phyloP scores from a whole-genome alignment of 164 flowering plant genomes.

The Annona squamosa region DNA sequence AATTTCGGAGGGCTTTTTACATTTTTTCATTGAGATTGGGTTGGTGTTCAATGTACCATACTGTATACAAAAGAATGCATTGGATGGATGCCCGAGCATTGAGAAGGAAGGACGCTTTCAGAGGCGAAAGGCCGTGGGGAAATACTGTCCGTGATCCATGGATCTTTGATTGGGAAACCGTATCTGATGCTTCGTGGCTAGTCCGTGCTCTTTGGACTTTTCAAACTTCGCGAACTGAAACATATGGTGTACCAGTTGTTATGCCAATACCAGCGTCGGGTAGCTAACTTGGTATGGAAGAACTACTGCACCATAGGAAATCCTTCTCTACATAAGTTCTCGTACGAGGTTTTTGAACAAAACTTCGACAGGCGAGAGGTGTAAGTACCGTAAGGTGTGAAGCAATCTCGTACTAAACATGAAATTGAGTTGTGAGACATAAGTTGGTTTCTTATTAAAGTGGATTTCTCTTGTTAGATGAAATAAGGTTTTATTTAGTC shows the following conservation, averaged over 20 bases:
- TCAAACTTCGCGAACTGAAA: too few species aligned
- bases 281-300: background rate
- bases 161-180: background rate
- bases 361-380: background rate
- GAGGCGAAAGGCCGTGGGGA: background rate
- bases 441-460: too few species aligned
- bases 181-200: background rate
- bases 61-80: too few species aligned
- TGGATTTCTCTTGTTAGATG: too few species aligned
- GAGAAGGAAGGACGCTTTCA: constrained; percentile 2
- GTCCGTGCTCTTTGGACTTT: background rate
- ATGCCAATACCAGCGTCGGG: background rate
- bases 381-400: too few species aligned
- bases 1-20: too few species aligned
- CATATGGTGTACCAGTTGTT: background rate
- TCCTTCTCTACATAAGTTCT: background rate
- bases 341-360: background rate
- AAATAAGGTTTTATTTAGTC: too few species aligned
- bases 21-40: background rate
- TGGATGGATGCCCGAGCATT: background rate
- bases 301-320: background rate
- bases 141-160: background rate
- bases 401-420: too few species aligned
- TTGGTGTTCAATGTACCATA: too few species aligned
- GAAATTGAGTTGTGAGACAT: too few species aligned